Base-by-base conservation (phyloP, 352 stramenopile species). In the Aphanomyces euteiches region DNA sequence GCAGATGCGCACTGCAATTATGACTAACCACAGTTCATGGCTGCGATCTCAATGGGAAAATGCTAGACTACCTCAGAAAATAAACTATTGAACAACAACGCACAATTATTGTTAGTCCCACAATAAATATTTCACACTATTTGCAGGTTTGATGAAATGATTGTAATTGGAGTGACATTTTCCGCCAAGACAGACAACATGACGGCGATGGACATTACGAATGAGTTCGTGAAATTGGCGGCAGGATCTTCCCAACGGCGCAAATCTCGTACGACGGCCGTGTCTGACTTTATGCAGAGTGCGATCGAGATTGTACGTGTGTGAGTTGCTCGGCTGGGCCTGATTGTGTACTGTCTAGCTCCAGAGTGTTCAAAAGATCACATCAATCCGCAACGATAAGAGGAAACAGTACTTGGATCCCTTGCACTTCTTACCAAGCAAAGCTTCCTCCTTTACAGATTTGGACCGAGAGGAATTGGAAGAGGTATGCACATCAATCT, bases 361-460 rank as follows among this genome's bases (percentile, higher is more conserved):
- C 7, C n/a, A 61, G 13, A 58, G 39, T 36, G 19, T 70, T 6
- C 64, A 61, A 17, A 60, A 63, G 64, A 70, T 70, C 38, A 36
- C 64, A 8, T 17, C 47, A 10, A 34, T 70, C 37, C 28, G 53
- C 13, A 19, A 2, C 19, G 21, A n/a, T 8, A 54, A 70, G 40
- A 47, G 54, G 36, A 64, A 37, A 47, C 10, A n/a, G 15, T 70
- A 70, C 47, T 41, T 70, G 5, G 47, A 61, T 19, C 64, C 64
- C 3, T n/a, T 37, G n/a, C 64, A 56, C 64, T 70, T 70, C 34
- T 21, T 70, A 34, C 64, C 64, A 43, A 70, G 64, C 64, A 70
- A 70, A 53, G 64, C 64, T 5, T 19, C 47, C 7, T n/a, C 38
- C 5, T 70, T 70, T 61, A 47, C 45, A 17, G 64, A 70, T 34